Evolutionary conservation across 176 grass and related monocot genomes (phyloP), one percentile per base, ranked within the genome.

Genomic region (Oryza officinalis): DNA sequence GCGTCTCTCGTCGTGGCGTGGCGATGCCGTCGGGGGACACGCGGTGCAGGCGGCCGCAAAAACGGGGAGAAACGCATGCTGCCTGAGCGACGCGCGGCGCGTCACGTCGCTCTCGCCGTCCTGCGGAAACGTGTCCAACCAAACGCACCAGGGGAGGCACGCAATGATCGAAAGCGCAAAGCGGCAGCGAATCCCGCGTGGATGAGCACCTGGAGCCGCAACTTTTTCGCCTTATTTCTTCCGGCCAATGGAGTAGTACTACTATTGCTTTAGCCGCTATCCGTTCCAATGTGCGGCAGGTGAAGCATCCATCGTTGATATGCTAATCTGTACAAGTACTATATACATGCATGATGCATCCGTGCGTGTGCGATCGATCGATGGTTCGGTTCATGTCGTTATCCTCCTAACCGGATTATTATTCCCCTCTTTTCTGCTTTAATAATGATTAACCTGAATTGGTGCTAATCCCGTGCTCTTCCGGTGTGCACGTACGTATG

Each of bases 341-440:
- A 12, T 45, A 45, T 13, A 13, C 43, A 12, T 6, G 10, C 8
- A 45, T 4, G 25, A n/a, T 52, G 4, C 33, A 17, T 13, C 32
- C 54, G 13, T 27, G 35, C 33, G 3, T n/a, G 2, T 33, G 6
- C 3, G 32, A 2, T 35, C 3, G 35, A 22, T 65, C 11, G 57
- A 22, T 31, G 74, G 86, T 88, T 84, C 25, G 75, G 59, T 88
- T 67, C 44, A 26, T 20, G 80, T 74, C 80, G 54, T 5, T 45
- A 1, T 88, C 80, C 30, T 18, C 10, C 14, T 25, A 82, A 33
- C 79, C n/a, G 40, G 68, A 72, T 73, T 27, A 72, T 73, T 27
- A 28, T 18, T 73, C 45, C 33, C 1, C 15, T 5, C 26, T 28
- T 68, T 80, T 50, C 54, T 28, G 64, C 23, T 88, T 47, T 72